Evolutionary conservation across 805 yeast genomes (phyloP).

Genomic region (Priceomyces medius): DNA sequence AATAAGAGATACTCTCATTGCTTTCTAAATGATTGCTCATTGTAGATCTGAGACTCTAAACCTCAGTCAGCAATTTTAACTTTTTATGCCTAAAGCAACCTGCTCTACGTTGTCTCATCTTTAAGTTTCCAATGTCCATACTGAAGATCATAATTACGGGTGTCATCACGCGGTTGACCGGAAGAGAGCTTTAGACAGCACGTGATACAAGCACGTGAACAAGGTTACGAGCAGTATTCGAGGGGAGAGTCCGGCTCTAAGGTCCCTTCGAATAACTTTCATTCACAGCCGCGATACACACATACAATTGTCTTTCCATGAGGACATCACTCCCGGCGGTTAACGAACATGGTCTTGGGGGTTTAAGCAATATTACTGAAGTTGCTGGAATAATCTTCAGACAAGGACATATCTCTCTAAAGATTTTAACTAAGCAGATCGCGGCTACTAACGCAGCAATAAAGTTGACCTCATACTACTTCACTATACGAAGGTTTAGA

Average conservation of each 20-base stretch:
- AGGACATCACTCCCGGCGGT: background rate
- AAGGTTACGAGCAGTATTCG: too few relatives aligned
- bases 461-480: background rate
- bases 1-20: slow-evolving; percentile 20
- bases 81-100: too few relatives aligned
- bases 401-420: background rate
- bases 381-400: background rate
- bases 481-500: background rate
- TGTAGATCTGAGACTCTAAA: too few relatives aligned
- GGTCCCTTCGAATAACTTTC: too few relatives aligned
- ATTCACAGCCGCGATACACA: too few relatives aligned
- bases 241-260: background rate
- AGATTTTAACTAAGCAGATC: background rate
- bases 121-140: too few relatives aligned
- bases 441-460: background rate
- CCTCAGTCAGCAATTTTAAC: too few relatives aligned
- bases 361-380: background rate
- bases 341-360: background rate
- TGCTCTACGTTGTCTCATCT: too few relatives aligned
- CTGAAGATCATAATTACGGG: too few relatives aligned
- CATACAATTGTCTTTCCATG: background rate
- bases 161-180: too few relatives aligned
- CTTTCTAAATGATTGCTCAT: background rate
- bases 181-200: too few relatives aligned
- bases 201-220: too few relatives aligned